Evolutionary conservation across 1,284 basidiomycete species (phyloP), one percentile per base, ranked within the genome.

Genomic region (Heterobasidion occidentale): DNA sequence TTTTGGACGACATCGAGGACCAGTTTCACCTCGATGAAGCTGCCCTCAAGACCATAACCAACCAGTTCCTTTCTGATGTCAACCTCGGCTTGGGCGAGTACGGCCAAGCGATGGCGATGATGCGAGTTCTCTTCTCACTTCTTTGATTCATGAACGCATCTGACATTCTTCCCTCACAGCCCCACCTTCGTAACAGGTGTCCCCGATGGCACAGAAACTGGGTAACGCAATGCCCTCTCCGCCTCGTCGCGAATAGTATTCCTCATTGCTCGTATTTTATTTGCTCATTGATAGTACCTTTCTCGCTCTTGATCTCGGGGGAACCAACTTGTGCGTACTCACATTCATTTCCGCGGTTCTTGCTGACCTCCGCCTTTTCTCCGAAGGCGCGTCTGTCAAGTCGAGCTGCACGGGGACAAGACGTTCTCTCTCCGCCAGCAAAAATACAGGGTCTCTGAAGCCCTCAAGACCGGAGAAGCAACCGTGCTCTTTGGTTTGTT

Each of bases 231-330:
- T 27, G 27, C 27, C 27, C 27, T 27, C 27, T 27, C 4, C 27
- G 27, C 27, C 27, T 59, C 51, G 19, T 46, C 57, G 55, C 56
- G 54, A 27, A 19, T 5, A 34, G 19, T 14, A 51, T 9, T 34
- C 35, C 34, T 36, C 49, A 15, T 17, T 50, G 33, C 45, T 8
- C 51, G 42, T 9, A 48, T 55, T 36, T 58, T 54, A 33, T 27
- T 34, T 42, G 34, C 35, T 56, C 53, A 48, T 53, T 42, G 35
- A 54, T 68, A 94, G 94, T 51, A 94, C 91, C 5, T 98, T 95
- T 72, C 81, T 98, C 55, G 94, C 95, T 5, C 80, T 98, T 44
- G 95, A 98, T 74, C 82, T 98, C 34, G 94, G 94, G 45, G 95
- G 95, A 57, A 98, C 94, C 33, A 98, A 98, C 69, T 78, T 98